phyloP scores from a whole-genome alignment of 2,329 filamentous ascomycete genomes.

The Dryadomyces quercus-mongolicae region DNA sequence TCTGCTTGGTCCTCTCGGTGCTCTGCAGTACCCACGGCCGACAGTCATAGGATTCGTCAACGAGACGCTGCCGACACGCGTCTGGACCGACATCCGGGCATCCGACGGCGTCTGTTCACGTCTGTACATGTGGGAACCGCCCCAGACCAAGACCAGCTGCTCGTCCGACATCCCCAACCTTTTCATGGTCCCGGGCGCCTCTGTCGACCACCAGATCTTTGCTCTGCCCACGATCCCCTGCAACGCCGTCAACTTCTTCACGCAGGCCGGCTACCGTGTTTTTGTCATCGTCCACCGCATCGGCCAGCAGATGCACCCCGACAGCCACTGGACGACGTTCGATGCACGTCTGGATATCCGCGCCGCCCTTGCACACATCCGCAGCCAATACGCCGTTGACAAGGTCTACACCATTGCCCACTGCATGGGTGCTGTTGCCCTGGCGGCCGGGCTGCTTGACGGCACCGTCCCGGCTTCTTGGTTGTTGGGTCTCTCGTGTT shows the following conservation, averaged over 20 bases:
- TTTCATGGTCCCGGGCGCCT: constrained; percentile 49
- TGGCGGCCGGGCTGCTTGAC: constrained; percentile 46
- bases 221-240: constrained; percentile 50
- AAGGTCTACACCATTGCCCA: constrained; percentile 47
- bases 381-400: constrained; percentile 21
- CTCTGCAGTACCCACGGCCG: constrained; percentile 40
- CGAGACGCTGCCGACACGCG: constrained; percentile 30
- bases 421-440: constrained; percentile 51
- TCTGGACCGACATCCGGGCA: constrained; percentile 33
- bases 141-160: constrained; percentile 24
- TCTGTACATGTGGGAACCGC: constrained; percentile 46
- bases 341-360: constrained; percentile 47
- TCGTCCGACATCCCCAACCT: constrained; percentile 27
- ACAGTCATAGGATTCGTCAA: constrained; percentile 40
- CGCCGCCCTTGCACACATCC: constrained; percentile 42
- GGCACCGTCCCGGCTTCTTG: constrained; percentile 44
- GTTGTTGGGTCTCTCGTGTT: constrained; percentile 45
- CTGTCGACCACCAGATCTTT: constrained; percentile 52
- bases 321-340: constrained; percentile 44
- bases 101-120: constrained; percentile 38
- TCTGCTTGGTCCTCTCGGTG: constrained; percentile 41
- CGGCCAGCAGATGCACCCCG: constrained; percentile 35
- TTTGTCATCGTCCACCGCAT: constrained; percentile 48
- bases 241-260: constrained; percentile 53
- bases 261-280: constrained; percentile 45